Conservation (phyloP, 2,329 filamentous ascomycete genomes). For the Graphiopsis chlorocephala region DNA sequence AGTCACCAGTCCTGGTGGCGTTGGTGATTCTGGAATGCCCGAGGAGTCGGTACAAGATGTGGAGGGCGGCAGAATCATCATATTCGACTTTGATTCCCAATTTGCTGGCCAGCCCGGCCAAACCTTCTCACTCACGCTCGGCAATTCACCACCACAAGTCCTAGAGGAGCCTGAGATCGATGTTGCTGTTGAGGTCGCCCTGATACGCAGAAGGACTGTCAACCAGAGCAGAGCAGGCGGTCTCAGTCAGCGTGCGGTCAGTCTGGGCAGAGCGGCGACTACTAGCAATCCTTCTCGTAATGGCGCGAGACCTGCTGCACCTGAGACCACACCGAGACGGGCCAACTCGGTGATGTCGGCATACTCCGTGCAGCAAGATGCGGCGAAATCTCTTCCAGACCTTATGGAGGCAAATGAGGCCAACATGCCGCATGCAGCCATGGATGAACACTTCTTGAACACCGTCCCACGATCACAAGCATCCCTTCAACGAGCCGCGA, state of each 20-base stretch:
- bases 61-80: slow-evolving; percentile 37
- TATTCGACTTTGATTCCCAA: slow-evolving; percentile 35
- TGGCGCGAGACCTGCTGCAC: background rate
- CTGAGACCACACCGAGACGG: background rate
- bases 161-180: slow-evolving; percentile 35
- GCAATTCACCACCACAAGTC: slow-evolving; percentile 34
- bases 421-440: slow-evolving; percentile 21
- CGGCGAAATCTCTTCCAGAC: slow-evolving; percentile 31
- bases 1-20: slow-evolving; percentile 37
- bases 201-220: slow-evolving; percentile 36
- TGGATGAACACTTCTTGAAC: slow-evolving; percentile 37
- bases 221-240: slow-evolving; percentile 33
- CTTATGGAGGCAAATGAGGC: slow-evolving; percentile 31
- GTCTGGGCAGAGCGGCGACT: slow-evolving; percentile 35
- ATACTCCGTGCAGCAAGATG: slow-evolving; percentile 24
- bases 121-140: slow-evolving; percentile 35
- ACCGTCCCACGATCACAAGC: slow-evolving; percentile 34
- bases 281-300: slow-evolving; percentile 20
- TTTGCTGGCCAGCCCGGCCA: slow-evolving; percentile 38
- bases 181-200: slow-evolving; percentile 34
- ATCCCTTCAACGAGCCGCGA: slow-evolving; percentile 41
- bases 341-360: slow-evolving; percentile 26
- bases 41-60: slow-evolving; percentile 35
- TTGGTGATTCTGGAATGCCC: slow-evolving; percentile 28
- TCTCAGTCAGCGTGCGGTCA: slow-evolving; percentile 32